Evolutionary conservation across 768 basidiomycete genomes (phyloP).

Genomic region (Neoboletus brunneissimus): DNA sequence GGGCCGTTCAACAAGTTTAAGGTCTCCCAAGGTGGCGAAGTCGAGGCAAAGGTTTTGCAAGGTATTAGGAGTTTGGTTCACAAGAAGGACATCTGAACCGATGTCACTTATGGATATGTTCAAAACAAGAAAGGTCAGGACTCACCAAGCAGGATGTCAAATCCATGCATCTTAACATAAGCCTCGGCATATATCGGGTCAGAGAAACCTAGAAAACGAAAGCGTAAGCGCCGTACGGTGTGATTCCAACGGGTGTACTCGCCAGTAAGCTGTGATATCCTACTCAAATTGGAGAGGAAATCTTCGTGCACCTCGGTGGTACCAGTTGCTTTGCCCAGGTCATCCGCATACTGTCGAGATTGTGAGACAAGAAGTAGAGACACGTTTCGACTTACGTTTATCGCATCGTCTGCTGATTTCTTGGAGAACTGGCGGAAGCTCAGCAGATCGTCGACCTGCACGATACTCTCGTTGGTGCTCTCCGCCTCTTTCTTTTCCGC

Average conservation of each 20-base stretch:
- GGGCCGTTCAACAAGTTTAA: conserved; percentile 97
- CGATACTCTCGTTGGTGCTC: conserved; percentile 54
- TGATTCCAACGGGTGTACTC: conserved; percentile 11
- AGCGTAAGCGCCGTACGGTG: not conserved
- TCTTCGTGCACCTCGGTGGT: conserved; percentile 81
- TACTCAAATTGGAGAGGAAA: conserved; percentile 89
- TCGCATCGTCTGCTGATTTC: conserved; percentile 77
- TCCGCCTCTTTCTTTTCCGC: conserved; percentile 89
- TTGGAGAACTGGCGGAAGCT: conserved; percentile 94
- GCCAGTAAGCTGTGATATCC: conserved; percentile 93
- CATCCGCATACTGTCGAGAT: conserved; percentile 71
- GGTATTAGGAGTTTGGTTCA: conserved; percentile 91
- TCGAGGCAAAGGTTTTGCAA: conserved; percentile 96
- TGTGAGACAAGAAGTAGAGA: not conserved
- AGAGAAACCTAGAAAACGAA: conserved; percentile 69
- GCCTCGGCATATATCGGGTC: conserved; percentile 98
- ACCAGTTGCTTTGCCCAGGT: conserved; percentile 88
- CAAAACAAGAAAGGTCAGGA: too few relatives aligned
- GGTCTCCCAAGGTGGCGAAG: conserved; percentile 94
- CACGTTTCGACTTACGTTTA: conserved; percentile 50
- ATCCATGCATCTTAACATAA: conserved; percentile 66
- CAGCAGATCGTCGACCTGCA: conserved; percentile 93
- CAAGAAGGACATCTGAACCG: conserved; percentile 70
- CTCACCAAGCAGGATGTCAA: too few relatives aligned
- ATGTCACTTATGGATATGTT: not conserved